Evolutionary conservation across 805 yeast species (phyloP), one percentile per base, ranked within the genome.

Genomic region (Wickerhamiella slavikovae): DNA sequence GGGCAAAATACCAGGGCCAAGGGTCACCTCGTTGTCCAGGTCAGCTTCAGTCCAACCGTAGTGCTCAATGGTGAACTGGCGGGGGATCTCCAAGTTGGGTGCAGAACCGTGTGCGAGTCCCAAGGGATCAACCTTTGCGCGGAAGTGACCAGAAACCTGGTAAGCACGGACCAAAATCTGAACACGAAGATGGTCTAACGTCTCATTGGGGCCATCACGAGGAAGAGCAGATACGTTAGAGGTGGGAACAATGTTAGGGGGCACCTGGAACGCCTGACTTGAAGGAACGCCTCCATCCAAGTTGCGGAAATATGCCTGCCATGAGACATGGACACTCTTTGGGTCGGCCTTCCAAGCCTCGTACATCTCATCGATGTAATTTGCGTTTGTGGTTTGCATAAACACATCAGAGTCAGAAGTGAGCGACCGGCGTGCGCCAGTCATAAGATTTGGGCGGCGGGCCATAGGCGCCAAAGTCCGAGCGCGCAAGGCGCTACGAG

Each of bases 1-100:
- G 31, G 95, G 95, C 49, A 89, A 60, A 44, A 89, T 85, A 55
- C 99, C 99, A 24, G 98, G 96, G 33, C 99, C 99, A 40, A 89
- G 65, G 33, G 82, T 73, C 57, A 85, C 76, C 48, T 70, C 73
- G 49, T 66, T 74, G 45, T 74, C 69, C 45, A 89, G 56, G 53
- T 89, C 98, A 30, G 71, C 68, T 35, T 78, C 85, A 27, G 83
- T 63, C 63, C 85, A 85, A 20, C 89, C 91, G 51, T 89, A 89
- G 58, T 78, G 77, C 40, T 82, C 95, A 36, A 82, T 60, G 28
- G 93, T 79, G 50, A 89, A 64, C 58, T 89, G 98, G 48, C 64
- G 71, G 38, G 98, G 95, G 9, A 49, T 38, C 36, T 55, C 46
- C 23, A 32, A 38, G 32, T 43, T 33, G 24, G 41, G 41, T 45